phyloP scores from a whole-genome alignment of 108 stramenopile species.

The Aurantiochytrium sp. region DNA sequence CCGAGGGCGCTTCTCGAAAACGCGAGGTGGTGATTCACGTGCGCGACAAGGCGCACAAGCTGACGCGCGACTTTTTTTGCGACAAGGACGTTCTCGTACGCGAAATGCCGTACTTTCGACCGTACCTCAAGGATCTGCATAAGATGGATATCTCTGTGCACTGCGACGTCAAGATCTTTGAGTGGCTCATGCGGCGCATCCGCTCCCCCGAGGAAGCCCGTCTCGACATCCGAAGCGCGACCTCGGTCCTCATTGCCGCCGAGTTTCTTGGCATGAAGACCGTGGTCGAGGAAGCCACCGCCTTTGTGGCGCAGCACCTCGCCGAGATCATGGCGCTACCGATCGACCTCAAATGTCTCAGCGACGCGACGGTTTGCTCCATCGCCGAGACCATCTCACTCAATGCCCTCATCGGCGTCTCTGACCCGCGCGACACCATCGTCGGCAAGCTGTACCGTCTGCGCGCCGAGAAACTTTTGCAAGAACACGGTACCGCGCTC shows the following conservation, averaged over 20 bases:
- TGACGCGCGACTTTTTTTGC: constrained; percentile 48
- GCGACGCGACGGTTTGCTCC: constrained; percentile 37
- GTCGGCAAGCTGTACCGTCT: constrained; percentile 42
- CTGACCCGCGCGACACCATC: constrained; percentile 49
- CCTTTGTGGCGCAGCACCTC: constrained; percentile 45
- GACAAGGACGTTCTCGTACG: constrained; percentile 37
- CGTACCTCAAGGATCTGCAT: constrained; percentile 34
- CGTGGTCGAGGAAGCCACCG: constrained; percentile 48
- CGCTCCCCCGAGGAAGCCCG: constrained; percentile 28
- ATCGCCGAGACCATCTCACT: constrained; percentile 39
- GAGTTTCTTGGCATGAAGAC: constrained; percentile 61
- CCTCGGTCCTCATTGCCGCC: constrained; percentile 57
- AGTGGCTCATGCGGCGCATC: constrained; percentile 55
- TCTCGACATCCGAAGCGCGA: constrained; percentile 35
- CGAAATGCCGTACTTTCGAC: constrained; percentile 57
- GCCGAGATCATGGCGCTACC: constrained; percentile 48
- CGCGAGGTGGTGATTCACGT: constrained; percentile 53
- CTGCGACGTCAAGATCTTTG: constrained; percentile 63
- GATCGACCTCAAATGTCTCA: constrained; percentile 51
- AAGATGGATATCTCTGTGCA: constrained; percentile 62
- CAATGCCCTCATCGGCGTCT: constrained; percentile 37
- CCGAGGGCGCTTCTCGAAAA: neutral
- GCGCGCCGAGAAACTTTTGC: neutral
- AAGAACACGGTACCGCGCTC: neutral
- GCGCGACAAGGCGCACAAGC: constrained; percentile 45